Base-by-base conservation (phyloP, 345 rosid species). In the Euphorbia peplus region DNA sequence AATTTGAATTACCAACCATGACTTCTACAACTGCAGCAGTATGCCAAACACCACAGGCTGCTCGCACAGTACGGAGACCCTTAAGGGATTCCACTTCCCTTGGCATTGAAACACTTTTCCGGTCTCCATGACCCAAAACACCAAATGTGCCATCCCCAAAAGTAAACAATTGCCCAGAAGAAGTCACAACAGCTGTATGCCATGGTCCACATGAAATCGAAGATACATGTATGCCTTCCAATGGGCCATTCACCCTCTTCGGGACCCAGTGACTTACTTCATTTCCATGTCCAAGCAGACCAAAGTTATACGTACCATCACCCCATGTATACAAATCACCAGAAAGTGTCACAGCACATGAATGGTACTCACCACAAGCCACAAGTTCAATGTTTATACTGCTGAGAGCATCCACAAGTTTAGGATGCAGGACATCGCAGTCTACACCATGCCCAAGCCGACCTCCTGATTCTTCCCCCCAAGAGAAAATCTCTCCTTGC, bases 1-100 rank as follows among this genome's bases (percentile, higher is more conserved):
- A 87, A 85, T 88, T 90, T 42, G 97, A 86, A 80, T 85, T 91
- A 10, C 91, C 97, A 65, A 79, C 98, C 98, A 91, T 91, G 75
- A 95, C 93, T 84, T 95, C 99, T 62, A 95, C 91, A 72, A 95
- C 89, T 15, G 99, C 99, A 70, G 91, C 95, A 72, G 91, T 88
- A 70, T 88, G 95, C 95, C 95, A 88, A 70, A 88, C 91, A 58
- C 95, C 95, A 80, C 95, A 88, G 59, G 95, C 82, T 67, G 89
- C 95, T 66, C 87, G 84, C 19, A 86, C 90, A 44, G 95, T 85
- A 71, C 91, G 86, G 54, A 88, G 89, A 37, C 95, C 95, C 79
- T 85, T 88, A 4, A 88, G 84, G 37, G 89, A 88, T 69, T 86
- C 89, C 78, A 88, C 89, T 82, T 88, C 95, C 84, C 84, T 88